A percentile compares a stretch with the other conserved stretches of the same genome.
These are phyloP conservation scores for Umbellularia californica DNA, from an alignment of 164 flowering plant genomes.

Conservation along the genomic window DNA sequence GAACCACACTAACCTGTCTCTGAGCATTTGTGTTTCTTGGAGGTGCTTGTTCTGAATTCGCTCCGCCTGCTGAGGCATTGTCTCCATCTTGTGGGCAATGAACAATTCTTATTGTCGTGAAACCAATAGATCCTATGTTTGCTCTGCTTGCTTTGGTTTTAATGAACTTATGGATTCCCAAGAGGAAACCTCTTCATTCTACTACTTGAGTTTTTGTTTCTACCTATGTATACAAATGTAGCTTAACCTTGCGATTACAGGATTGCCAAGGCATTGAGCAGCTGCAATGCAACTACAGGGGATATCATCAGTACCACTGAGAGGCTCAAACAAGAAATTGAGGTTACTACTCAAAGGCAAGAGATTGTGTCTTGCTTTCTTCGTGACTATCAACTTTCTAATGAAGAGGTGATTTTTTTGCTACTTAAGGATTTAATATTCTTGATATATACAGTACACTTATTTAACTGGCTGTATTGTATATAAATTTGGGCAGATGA, in stretches of 20 bases:
- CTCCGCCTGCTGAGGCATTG: too few relatives aligned
- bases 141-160: not conserved
- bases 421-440: not conserved
- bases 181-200: not conserved
- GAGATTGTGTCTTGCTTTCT: constrained; percentile 92
- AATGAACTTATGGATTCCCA: not conserved
- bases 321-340: constrained; percentile 91
- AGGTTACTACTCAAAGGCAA: constrained; percentile 76
- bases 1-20: too few relatives aligned
- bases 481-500: not conserved
- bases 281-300: constrained; percentile 79
- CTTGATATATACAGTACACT: not conserved
- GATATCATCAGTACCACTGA: constrained; percentile 90
- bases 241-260: constrained; percentile 25
- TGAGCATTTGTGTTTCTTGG: too few relatives aligned
- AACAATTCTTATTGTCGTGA: not conserved
- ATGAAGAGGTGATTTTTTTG: constrained; percentile 63
- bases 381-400: constrained; percentile 91
- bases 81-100: not conserved
- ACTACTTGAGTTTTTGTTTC: not conserved
- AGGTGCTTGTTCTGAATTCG: too few relatives aligned
- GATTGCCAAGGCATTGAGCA: constrained; percentile 75
- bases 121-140: not conserved
- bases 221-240: not conserved
- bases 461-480: not conserved